Evolutionary conservation across 2,329 filamentous ascomycete genomes (phyloP).

Genomic region (Ambrosiella beaveri): DNA sequence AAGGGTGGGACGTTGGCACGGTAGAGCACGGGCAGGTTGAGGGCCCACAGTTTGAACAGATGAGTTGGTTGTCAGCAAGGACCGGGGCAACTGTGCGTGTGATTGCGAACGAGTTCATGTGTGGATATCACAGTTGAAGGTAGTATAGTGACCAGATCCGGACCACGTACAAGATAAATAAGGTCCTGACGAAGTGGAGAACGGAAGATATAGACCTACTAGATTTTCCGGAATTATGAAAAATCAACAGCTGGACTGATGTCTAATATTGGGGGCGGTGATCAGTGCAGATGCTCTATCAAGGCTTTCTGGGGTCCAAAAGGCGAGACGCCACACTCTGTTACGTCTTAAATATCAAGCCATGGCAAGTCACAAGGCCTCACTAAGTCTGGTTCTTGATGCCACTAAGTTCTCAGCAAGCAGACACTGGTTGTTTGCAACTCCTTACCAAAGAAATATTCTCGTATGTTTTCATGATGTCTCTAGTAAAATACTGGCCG

Average conservation of each 20-base stretch:
- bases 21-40: neutral
- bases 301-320: neutral
- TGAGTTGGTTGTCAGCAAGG: neutral
- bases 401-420: no score
- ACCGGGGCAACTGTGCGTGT: neutral
- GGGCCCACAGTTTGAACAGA: neutral
- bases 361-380: neutral
- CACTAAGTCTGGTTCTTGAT: neutral
- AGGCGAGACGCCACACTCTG: neutral
- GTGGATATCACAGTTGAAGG: neutral
- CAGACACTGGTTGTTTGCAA: no score
- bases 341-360: neutral
- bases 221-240: neutral
- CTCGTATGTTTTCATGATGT: neutral
- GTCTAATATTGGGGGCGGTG: neutral
- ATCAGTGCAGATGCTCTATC: neutral
- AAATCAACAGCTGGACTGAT: neutral
- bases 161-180: no score
- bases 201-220: neutral
- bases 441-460: neutral
- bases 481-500: neutral
- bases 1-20: neutral
- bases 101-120: neutral
- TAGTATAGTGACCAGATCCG: neutral
- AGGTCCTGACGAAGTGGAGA: neutral